phyloP scores from a whole-genome alignment of 139 green algal species.

The Nannochloris sp. region DNA sequence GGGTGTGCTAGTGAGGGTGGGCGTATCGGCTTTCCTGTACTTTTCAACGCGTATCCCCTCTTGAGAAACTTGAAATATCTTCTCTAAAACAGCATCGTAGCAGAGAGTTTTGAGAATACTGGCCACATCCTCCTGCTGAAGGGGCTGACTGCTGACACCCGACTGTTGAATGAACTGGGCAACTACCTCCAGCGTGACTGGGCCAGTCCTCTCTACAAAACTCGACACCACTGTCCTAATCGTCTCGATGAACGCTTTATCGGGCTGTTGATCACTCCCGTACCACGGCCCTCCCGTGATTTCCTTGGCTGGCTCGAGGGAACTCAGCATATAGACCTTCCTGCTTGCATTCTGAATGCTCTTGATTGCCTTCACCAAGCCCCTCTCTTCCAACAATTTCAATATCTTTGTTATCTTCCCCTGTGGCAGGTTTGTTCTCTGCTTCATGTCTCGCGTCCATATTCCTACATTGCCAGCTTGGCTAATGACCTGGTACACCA shows the following conservation, averaged over 20 bases:
- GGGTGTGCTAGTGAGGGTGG: conserved; percentile 10
- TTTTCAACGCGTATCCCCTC: conserved; percentile 25
- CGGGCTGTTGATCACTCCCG: conserved; percentile 59
- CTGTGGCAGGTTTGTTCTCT: conserved; percentile 77
- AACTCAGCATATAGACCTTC: conserved; percentile 84
- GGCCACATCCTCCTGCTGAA: conserved; percentile 60
- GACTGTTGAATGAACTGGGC: neutral
- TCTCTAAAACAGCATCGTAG: conserved; percentile 62
- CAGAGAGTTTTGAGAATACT: conserved; percentile 63
- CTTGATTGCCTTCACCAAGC: conserved; percentile 73
- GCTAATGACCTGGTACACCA: conserved; percentile 84
- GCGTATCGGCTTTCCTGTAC: conserved; percentile 23
- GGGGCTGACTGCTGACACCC: conserved; percentile 34
- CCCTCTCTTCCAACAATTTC: conserved; percentile 72
- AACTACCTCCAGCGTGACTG: neutral
- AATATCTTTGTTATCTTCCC: conserved; percentile 84
- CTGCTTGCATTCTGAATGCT: conserved; percentile 26
- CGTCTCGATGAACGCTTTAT: conserved; percentile 76
- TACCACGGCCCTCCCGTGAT: conserved; percentile 95
- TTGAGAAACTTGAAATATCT: conserved; percentile 20
- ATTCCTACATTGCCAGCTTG: conserved; percentile 64
- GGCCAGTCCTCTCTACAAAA: neutral
- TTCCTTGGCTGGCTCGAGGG: conserved; percentile 81
- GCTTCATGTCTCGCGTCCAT: conserved; percentile 87
- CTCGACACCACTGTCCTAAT: conserved; percentile 23